A percentile compares a stretch with the other conserved stretches of the same genome.
Conservation (phyloP, 2,329 filamentous ascomycete genomes). For the Lachnum nothofagi region DNA sequence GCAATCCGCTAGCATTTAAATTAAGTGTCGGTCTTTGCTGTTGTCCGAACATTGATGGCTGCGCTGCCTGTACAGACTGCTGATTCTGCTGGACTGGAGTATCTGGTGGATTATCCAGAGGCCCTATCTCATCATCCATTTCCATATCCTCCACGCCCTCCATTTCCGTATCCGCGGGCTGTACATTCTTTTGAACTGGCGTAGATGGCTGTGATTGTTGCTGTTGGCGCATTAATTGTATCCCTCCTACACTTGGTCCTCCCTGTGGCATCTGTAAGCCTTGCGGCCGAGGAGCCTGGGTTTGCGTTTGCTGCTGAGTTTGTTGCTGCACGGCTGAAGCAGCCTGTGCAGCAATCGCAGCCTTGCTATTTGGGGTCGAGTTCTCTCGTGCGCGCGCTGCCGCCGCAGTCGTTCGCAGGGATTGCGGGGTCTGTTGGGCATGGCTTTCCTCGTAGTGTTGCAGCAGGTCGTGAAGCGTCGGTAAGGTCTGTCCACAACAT, state of each 20-base stretch:
- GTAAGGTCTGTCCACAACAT: conserved; percentile 84
- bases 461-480: conserved; percentile 87
- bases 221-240: conserved; percentile 33
- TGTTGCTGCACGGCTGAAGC: conserved; percentile 43
- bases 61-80: conserved; percentile 63
- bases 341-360: conserved; percentile 33
- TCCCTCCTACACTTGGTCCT: conserved; percentile 29
- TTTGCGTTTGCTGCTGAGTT: conserved; percentile 36
- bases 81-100: conserved; percentile 37
- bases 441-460: conserved; percentile 97
- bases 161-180: conserved; percentile 53
- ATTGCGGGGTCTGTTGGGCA: conserved; percentile 59
- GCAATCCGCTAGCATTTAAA: conserved; percentile 63
- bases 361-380: conserved; percentile 44
- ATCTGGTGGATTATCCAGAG: conserved; percentile 58
- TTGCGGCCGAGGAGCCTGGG: conserved; percentile 21
- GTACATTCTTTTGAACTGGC: conserved; percentile 27
- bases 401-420: conserved; percentile 36
- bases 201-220: conserved; percentile 32
- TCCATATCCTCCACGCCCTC: conserved; percentile 93
- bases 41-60: conserved; percentile 61
- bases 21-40: conserved; percentile 68
- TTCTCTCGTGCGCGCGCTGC: conserved; percentile 40
- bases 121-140: conserved; percentile 76
- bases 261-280: conserved; percentile 29